Conservation (phyloP, 2,329 filamentous ascomycete species). For the Xylaria polymorpha region DNA sequence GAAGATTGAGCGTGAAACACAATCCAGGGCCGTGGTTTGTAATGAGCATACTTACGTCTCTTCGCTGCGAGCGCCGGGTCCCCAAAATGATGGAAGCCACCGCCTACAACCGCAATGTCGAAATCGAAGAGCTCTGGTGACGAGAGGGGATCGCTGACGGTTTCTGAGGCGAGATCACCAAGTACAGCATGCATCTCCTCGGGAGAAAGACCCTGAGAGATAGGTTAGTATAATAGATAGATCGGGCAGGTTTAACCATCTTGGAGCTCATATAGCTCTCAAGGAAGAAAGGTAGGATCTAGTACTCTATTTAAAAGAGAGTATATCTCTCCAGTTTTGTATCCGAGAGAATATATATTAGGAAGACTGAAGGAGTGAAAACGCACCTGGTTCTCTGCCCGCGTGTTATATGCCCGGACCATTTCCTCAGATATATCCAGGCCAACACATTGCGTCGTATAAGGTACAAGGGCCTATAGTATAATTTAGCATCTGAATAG, state of each 20-base stretch:
- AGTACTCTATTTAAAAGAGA: neutral
- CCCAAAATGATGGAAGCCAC: constrained; percentile 75
- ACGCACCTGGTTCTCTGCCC: constrained; percentile 64
- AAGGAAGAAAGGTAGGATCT: neutral
- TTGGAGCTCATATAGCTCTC: neutral
- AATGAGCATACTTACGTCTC: constrained; percentile 30
- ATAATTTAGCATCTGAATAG: constrained; percentile 10
- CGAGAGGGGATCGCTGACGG: constrained; percentile 64
- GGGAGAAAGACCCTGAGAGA: constrained; percentile 57
- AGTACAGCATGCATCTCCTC: constrained; percentile 67
- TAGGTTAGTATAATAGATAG: constrained; percentile 12
- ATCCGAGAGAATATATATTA: too few species aligned
- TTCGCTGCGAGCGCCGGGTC: constrained; percentile 62
- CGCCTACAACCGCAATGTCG: constrained; percentile 72
- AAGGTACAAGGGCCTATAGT: constrained; percentile 67
- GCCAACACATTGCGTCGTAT: constrained; percentile 71
- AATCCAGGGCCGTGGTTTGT: neutral
- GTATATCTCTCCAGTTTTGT: neutral
- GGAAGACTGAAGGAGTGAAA: neutral
- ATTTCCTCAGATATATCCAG: constrained; percentile 79
- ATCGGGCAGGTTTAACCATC: neutral
- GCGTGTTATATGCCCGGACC: constrained; percentile 73
- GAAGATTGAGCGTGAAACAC: neutral
- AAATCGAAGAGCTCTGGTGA: constrained; percentile 74
- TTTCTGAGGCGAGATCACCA: constrained; percentile 66